Percentiles rank a stretch among this genome's conserved stretches.
These are phyloP conservation scores for Lipomyces mesembrius DNA, from an alignment of 805 yeast species.

Conservation along the genomic window DNA sequence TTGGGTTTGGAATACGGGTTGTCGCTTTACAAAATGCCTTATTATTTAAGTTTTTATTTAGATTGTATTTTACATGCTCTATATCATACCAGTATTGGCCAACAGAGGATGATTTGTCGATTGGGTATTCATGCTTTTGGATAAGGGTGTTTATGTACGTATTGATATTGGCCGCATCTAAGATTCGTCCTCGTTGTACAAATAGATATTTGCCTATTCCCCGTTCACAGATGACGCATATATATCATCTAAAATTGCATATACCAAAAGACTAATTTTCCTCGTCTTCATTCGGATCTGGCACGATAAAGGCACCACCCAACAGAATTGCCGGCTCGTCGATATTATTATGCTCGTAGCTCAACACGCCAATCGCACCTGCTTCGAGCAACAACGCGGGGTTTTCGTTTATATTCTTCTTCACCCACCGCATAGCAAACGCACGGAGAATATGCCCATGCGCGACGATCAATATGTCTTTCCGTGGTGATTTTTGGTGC, in stretches of 20 bases:
- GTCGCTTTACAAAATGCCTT: constrained; percentile 7
- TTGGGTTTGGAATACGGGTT: background rate
- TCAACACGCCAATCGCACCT: constrained; percentile 91
- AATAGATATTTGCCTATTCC: background rate
- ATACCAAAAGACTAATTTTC: too few relatives aligned
- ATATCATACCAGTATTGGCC: background rate
- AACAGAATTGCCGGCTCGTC: constrained; percentile 85
- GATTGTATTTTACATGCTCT: background rate
- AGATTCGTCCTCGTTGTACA: background rate
- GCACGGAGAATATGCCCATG: constrained; percentile 94
- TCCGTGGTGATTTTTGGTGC: constrained; percentile 46
- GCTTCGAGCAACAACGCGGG: constrained; percentile 89
- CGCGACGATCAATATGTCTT: constrained; percentile 70
- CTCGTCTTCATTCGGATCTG: constrained; percentile 18
- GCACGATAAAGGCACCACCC: constrained; percentile 81
- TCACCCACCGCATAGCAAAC: constrained; percentile 88
- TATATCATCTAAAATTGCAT: background rate
- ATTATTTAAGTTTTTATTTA: background rate
- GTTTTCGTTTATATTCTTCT: constrained; percentile 58
- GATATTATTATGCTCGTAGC: constrained; percentile 83
- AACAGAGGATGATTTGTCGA: background rate
- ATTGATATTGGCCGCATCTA: background rate
- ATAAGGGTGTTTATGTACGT: background rate
- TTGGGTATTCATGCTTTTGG: background rate
- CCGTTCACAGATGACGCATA: background rate